Base-by-base conservation (phyloP, 78 protist genomes). In the Cavenderia fasciculata region DNA sequence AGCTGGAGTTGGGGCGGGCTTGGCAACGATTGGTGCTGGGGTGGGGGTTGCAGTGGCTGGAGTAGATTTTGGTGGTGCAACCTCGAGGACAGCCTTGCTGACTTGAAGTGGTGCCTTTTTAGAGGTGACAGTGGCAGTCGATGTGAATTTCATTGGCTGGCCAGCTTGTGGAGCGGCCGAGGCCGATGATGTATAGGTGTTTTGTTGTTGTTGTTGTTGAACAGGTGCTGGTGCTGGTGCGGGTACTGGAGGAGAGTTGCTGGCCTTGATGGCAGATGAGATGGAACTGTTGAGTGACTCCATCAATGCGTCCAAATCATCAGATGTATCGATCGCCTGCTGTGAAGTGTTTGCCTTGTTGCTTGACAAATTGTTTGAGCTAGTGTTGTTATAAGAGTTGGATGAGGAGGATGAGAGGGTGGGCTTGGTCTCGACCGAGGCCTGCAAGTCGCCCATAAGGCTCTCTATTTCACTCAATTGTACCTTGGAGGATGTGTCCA, bases 231-330 rank as follows among this genome's bases (percentile, higher is more conserved):
- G 51, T 74, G 82, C 34, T 40, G 70, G 63, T 8, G 5, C 57
- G 40, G 5, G 36, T 16, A 11, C 14, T 41, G 43, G 25, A 19
- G 18, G 7, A n/a, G 4, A 11, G 59, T 27, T 52, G 73, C 78
- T 75, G 82, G 66, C 57, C 43, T 73, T 33, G 85, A 52, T 34
- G 19, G 78, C 86, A 11, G 84, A 56, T 10, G 74, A 52, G 11
- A 71, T 75, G 41, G 82, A 71, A 1, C 59, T 40, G 41, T 70
- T 92, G 21, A 68, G 74, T 12, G 86, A 66, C 41, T 71, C 88
- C 95, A 92, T 92, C 61, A 92, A 49, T 34, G 78, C 86, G 49
- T 92, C 95, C 49, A 92, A 68, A 47, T 85, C 90, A 40, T 85
- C 90, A 4, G 72, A 63, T 41, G 74, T 69, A 14, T 74, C 75